Evolutionary conservation across 345 rosid species (phyloP).

Genomic region (Sisymbrium altissimum): DNA sequence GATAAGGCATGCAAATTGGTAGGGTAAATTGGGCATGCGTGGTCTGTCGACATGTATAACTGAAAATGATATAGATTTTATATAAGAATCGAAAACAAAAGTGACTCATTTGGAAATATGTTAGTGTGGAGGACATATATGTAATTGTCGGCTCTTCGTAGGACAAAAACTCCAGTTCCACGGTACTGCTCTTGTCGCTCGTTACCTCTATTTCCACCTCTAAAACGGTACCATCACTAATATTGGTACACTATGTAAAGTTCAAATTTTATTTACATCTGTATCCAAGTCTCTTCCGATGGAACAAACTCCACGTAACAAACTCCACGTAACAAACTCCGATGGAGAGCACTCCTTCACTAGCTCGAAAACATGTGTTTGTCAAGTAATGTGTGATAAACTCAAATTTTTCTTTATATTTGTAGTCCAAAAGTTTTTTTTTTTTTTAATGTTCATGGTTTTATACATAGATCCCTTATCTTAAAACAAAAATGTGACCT

Average conservation of each 20-base stretch:
- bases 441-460: too few species aligned
- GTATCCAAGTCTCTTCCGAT: too few species aligned
- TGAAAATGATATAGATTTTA: background rate
- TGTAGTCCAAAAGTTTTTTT: too few species aligned
- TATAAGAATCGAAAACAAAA: constrained; percentile 2
- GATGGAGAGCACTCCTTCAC: too few species aligned
- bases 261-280: too few species aligned
- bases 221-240: background rate
- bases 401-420: too few species aligned
- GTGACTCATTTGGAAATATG: constrained; percentile 19
- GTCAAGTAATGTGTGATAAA: too few species aligned
- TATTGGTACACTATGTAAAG: background rate
- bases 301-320: too few species aligned
- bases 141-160: constrained; percentile 8
- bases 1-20: constrained; percentile 21
- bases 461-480: too few species aligned
- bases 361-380: too few species aligned
- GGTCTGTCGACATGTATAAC: background rate
- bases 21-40: constrained; percentile 29
- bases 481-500: too few species aligned
- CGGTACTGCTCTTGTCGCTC: constrained; percentile 14
- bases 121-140: constrained; percentile 12
- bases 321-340: too few species aligned
- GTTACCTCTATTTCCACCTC: background rate
- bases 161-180: constrained; percentile 13